Evolutionary conservation across 768 basidiomycete species (phyloP).

Genomic region (Leccinum barrowsii): DNA sequence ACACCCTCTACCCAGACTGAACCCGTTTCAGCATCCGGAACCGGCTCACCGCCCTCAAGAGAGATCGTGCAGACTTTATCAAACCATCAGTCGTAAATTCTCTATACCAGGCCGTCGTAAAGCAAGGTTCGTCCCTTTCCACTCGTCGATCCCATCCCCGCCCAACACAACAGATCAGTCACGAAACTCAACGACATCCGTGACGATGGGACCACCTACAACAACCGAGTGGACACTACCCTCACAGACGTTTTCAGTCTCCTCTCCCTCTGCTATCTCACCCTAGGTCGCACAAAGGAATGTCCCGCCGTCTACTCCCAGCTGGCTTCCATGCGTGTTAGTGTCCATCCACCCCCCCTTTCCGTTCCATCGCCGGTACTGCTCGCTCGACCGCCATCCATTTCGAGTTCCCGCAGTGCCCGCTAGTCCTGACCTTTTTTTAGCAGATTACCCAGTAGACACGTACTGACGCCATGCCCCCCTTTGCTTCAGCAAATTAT

Average conservation of each 20-base stretch:
- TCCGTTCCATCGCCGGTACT: conserved; percentile 2
- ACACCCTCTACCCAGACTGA: conserved; percentile 16
- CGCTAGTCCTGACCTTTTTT: conserved; percentile 24
- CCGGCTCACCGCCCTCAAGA: conserved; percentile 90
- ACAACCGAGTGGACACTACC: conserved; percentile 92
- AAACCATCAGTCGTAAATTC: conserved; percentile 90
- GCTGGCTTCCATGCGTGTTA: conserved; percentile 91
- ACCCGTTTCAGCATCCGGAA: conserved; percentile 74
- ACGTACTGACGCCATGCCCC: conserved; percentile 22
- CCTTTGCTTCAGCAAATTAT: conserved; percentile 73
- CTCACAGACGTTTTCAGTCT: conserved; percentile 95
- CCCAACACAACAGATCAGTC: conserved; percentile 43
- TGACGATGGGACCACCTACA: conserved; percentile 68
- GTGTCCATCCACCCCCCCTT: conserved; percentile 33
- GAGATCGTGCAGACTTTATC: conserved; percentile 89
- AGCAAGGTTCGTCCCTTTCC: conserved; percentile 64
- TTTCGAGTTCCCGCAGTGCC: conserved; percentile 11
- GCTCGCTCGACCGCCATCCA: not conserved
- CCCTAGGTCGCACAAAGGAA: conserved; percentile 93
- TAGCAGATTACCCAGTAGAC: conserved; percentile 25
- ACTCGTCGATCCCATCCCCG: not conserved
- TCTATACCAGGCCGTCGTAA: conserved; percentile 89
- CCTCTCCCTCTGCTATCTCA: conserved; percentile 95
- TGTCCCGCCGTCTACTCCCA: conserved; percentile 95
- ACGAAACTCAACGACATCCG: conserved; percentile 90